These are phyloP conservation scores for Kodamaea restingae DNA, from an alignment of 805 yeast species.

Conservation along the genomic window DNA sequence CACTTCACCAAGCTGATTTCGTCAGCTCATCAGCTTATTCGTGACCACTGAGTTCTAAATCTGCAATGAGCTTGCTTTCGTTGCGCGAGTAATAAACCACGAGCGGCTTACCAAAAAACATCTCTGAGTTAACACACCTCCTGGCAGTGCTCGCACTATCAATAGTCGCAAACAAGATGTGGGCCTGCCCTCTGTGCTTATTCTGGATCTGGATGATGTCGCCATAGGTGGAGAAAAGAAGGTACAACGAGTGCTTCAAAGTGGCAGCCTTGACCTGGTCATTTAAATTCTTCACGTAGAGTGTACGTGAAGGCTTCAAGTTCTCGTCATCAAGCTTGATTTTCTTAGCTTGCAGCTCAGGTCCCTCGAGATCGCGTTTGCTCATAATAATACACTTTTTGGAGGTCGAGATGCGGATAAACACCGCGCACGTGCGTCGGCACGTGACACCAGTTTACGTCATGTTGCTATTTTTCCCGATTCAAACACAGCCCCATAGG, in stretches of 20 bases:
- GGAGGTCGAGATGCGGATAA: not conserved
- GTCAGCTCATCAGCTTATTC: no score
- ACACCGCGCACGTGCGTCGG: not conserved
- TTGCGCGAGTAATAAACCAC: slow-evolving; percentile 36
- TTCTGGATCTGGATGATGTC: slow-evolving; percentile 54
- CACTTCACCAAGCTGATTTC: no score
- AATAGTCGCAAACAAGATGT: slow-evolving; percentile 47
- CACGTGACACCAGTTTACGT: no score
- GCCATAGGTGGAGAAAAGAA: slow-evolving; percentile 60
- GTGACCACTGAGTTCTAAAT: not conserved
- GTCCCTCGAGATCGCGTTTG: slow-evolving; percentile 5
- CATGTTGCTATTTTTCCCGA: no score
- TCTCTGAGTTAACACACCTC: slow-evolving; percentile 42
- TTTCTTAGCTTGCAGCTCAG: slow-evolving; percentile 7
- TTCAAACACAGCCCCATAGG: no score
- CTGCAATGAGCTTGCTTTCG: slow-evolving; percentile 23
- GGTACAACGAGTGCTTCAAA: slow-evolving; percentile 51
- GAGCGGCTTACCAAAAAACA: slow-evolving; percentile 52
- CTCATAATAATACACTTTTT: slow-evolving; percentile 5
- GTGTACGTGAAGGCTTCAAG: slow-evolving; percentile 38
- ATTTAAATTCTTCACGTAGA: slow-evolving; percentile 57
- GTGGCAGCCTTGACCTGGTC: slow-evolving; percentile 46
- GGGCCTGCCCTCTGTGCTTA: slow-evolving; percentile 63
- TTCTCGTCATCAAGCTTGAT: slow-evolving; percentile 10
- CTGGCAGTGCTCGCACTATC: slow-evolving; percentile 52